phyloP scores from a whole-genome alignment of 2,329 filamentous ascomycete genomes.

The Cercospora canescens region DNA sequence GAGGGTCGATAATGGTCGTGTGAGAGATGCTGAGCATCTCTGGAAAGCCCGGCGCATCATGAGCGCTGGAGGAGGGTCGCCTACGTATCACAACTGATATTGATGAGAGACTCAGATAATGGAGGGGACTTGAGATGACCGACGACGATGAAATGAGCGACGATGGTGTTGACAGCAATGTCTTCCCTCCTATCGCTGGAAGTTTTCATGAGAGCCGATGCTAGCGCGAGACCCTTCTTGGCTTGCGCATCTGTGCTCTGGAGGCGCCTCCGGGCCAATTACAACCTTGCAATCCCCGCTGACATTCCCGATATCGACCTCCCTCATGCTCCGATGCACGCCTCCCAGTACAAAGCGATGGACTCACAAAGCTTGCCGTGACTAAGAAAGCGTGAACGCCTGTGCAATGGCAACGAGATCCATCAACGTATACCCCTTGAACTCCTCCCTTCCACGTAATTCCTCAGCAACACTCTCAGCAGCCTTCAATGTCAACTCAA shows the following conservation, averaged over 20 bases:
- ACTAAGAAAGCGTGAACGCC: conserved; percentile 1
- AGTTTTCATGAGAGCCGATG: conserved; percentile 7
- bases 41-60: conserved; percentile 35
- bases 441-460: background rate
- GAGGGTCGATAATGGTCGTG: conserved; percentile 25
- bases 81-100: background rate
- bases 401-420: conserved; percentile 10
- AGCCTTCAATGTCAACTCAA: background rate
- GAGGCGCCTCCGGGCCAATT: conserved; percentile 2
- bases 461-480: background rate
- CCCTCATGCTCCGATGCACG: background rate
- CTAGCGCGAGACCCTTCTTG: conserved; percentile 6
- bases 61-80: background rate
- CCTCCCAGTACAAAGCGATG: too few species aligned
- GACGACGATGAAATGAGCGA: conserved; percentile 10
- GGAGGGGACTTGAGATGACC: background rate
- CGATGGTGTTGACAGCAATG: conserved; percentile 7
- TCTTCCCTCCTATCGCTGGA: conserved; percentile 6
- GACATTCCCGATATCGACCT: conserved; percentile 1
- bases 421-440: conserved; percentile 7
- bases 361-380: background rate
- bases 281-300: background rate
- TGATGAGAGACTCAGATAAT: background rate
- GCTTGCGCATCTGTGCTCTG: background rate
- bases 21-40: conserved; percentile 32